A percentile compares a stretch with the other conserved stretches of the same genome.
phyloP scores from a whole-genome alignment of 1,139 yeast species.

The Sugiyamaella xylanicola region DNA sequence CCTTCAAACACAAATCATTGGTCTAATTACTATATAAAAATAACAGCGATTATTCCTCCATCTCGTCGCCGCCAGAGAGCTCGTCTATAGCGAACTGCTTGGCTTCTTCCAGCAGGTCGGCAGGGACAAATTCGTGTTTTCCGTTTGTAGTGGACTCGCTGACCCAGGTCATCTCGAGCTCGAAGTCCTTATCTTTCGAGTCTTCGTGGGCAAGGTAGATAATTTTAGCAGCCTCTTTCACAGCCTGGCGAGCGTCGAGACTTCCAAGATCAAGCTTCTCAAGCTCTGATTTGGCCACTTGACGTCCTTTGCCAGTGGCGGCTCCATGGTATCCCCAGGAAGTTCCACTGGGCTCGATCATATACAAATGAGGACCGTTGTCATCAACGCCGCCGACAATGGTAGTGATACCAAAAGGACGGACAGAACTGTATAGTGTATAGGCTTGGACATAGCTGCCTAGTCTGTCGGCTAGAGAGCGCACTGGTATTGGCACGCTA shows the following conservation, averaged over 20 bases:
- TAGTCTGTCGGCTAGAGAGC: conserved; percentile 81
- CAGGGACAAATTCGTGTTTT: conserved; percentile 77
- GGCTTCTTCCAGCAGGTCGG: conserved; percentile 77
- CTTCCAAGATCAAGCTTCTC: conserved; percentile 81
- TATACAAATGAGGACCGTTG: conserved; percentile 78
- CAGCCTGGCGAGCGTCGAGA: conserved; percentile 76
- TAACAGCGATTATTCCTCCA: conserved; percentile 48
- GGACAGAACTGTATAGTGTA: conserved; percentile 92
- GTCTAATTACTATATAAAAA: too few relatives aligned
- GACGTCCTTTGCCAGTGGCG: conserved; percentile 98
- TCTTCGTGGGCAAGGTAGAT: conserved; percentile 96
- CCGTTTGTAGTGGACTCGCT: conserved; percentile 76
- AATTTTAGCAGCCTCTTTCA: conserved; percentile 90
- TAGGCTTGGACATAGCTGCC: conserved; percentile 95
- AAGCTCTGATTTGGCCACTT: conserved; percentile 91
- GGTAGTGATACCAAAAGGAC: conserved; percentile 94
- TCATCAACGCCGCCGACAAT: conserved; percentile 93
- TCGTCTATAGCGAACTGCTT: conserved; percentile 78
- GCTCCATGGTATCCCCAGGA: conserved; percentile 98
- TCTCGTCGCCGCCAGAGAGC: conserved; percentile 64
- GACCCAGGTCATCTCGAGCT: conserved; percentile 90
- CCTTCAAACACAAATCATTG: too few relatives aligned
- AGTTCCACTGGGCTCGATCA: conserved; percentile 97
- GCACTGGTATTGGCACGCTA: conserved; percentile 74
- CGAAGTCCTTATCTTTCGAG: conserved; percentile 95